phyloP scores from a whole-genome alignment of 2,329 filamentous ascomycete genomes.

The Cladosporium sp. region DNA sequence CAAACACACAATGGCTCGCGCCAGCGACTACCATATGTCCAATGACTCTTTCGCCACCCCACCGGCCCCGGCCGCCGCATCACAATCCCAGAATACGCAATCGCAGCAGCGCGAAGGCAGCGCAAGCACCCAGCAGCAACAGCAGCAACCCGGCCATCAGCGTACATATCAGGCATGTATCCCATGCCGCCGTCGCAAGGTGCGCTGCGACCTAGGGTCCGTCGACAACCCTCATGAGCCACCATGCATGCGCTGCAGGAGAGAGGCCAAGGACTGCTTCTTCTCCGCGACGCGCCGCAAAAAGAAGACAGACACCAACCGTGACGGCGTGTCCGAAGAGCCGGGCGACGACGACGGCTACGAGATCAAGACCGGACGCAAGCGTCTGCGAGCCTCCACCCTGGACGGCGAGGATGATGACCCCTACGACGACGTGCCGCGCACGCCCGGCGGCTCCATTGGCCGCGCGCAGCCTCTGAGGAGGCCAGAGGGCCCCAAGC shows the following conservation, averaged over 20 bases:
- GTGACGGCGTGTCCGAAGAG: conserved; percentile 40
- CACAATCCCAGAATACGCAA: not conserved
- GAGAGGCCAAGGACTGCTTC: conserved; percentile 95
- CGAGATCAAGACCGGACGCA: conserved; percentile 68
- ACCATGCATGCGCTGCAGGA: conserved; percentile 86
- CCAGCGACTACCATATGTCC: conserved; percentile 5
- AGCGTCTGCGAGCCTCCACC: conserved; percentile 48
- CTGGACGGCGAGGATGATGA: conserved; percentile 40
- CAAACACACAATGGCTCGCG: conserved; percentile 10
- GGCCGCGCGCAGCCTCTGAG: conserved; percentile 63
- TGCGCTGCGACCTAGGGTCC: conserved; percentile 57
- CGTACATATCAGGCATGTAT: conserved; percentile 42
- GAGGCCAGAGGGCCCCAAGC: conserved; percentile 47
- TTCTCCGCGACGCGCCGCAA: conserved; percentile 94
- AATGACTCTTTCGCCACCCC: not conserved
- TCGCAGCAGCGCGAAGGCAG: conserved; percentile 5
- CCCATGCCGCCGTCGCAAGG: conserved; percentile 55
- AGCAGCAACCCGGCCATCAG: conserved; percentile 18
- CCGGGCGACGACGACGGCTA: conserved; percentile 53
- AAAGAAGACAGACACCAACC: conserved; percentile 60
- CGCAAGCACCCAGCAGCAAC: not conserved
- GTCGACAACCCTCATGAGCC: conserved; percentile 94
- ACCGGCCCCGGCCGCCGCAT: conserved; percentile 8
- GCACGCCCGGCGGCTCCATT: conserved; percentile 63
- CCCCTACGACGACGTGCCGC: conserved; percentile 55